These are phyloP conservation scores for Cardamine chenopodiifolia DNA, from an alignment of 345 rosid species.

Conservation along the genomic window DNA sequence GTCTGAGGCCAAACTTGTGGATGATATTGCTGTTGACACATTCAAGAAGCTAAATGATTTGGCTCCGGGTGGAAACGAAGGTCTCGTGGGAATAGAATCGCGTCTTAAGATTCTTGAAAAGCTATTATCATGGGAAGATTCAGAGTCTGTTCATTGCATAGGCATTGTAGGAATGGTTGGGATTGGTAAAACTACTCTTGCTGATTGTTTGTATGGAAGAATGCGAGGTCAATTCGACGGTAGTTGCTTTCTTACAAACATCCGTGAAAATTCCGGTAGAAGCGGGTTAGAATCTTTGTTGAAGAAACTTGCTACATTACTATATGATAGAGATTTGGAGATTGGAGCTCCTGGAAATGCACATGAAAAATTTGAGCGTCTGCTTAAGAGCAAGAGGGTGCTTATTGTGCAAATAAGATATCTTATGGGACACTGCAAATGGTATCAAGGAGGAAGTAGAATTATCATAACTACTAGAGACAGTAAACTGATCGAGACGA, in stretches of 20 bases:
- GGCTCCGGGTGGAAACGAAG: not conserved
- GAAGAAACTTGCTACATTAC: constrained; percentile 21
- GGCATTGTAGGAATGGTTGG: constrained; percentile 63
- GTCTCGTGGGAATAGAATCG: constrained; percentile 44
- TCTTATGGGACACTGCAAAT: constrained; percentile 36
- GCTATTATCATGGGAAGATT: constrained; percentile 12
- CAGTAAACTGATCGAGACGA: constrained; percentile 32
- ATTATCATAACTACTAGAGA: constrained; percentile 45
- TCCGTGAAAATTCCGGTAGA: constrained; percentile 41
- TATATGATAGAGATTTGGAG: constrained; percentile 7
- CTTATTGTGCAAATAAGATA: constrained; percentile 39
- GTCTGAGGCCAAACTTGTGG: constrained; percentile 42
- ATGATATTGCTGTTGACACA: constrained; percentile 36
- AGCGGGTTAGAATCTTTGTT: constrained; percentile 30
- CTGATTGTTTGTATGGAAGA: constrained; percentile 48
- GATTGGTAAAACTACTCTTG: constrained; percentile 60
- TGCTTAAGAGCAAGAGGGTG: constrained; percentile 36
- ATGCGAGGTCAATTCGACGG: constrained; percentile 46
- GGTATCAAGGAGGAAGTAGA: constrained; percentile 42
- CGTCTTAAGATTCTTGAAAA: constrained; percentile 26
- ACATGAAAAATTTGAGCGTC: constrained; percentile 26
- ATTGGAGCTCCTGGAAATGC: constrained; percentile 36
- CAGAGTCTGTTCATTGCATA: constrained; percentile 30
- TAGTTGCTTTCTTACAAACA: constrained; percentile 48
- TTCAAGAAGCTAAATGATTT: constrained; percentile 41